These are phyloP conservation scores for Monosporascus cannonballus DNA, from an alignment of 2,329 filamentous ascomycete species.

Conservation along the genomic window DNA sequence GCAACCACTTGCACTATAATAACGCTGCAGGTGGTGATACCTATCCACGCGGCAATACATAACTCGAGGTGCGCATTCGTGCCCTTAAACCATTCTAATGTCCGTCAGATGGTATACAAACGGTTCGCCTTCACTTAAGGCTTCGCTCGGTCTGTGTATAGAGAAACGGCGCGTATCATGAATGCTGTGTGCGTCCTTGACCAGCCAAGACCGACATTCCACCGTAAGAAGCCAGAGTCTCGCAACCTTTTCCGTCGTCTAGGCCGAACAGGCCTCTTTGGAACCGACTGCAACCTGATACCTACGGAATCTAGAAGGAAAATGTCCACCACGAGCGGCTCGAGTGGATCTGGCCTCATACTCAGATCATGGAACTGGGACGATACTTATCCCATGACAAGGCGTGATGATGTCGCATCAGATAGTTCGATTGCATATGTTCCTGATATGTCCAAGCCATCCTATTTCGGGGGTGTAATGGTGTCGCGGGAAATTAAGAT, in stretches of 20 bases:
- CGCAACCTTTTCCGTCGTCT: slow-evolving; percentile 2
- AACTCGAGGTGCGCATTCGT: slow-evolving; percentile 51
- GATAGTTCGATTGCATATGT: slow-evolving; percentile 4
- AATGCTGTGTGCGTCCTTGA: slow-evolving; percentile 22
- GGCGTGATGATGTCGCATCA: background rate
- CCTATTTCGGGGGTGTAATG: slow-evolving; percentile 50
- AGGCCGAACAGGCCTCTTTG: slow-evolving; percentile 14
- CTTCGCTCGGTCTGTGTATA: slow-evolving; percentile 55
- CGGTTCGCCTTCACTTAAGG: slow-evolving; percentile 47
- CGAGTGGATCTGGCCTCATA: slow-evolving; percentile 25
- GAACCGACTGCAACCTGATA: slow-evolving; percentile 24
- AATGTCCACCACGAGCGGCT: slow-evolving; percentile 16
- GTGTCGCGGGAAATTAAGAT: slow-evolving; percentile 57
- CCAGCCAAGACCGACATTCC: slow-evolving; percentile 8
- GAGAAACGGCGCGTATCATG: slow-evolving; percentile 50
- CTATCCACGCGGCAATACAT: slow-evolving; percentile 49
- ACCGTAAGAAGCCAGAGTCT: slow-evolving; percentile 4
- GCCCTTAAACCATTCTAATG: slow-evolving; percentile 59
- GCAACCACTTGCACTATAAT: slow-evolving; percentile 34
- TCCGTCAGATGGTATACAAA: slow-evolving; percentile 57
- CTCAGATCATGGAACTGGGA: slow-evolving; percentile 25
- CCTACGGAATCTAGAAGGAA: slow-evolving; percentile 17
- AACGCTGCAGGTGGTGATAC: slow-evolving; percentile 55
- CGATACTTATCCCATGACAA: background rate
- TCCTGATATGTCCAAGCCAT: slow-evolving; percentile 8